phyloP scores from a whole-genome alignment of 1,139 yeast species.

The Fermentozyma sake region DNA sequence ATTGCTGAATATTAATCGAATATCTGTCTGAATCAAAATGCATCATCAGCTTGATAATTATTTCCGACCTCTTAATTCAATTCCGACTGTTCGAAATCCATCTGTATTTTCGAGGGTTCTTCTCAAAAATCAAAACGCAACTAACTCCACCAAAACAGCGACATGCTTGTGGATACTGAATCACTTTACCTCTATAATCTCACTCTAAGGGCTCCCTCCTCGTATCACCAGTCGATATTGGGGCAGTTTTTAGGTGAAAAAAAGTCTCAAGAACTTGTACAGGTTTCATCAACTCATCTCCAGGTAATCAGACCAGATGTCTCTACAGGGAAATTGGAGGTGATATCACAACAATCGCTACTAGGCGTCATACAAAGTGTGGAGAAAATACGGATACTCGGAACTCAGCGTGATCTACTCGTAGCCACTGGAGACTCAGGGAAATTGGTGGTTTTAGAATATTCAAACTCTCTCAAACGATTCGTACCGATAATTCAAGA shows the following conservation, averaged over 20 bases:
- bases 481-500: slow-evolving; percentile 56
- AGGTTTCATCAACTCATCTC: slow-evolving; percentile 51
- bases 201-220: slow-evolving; percentile 57
- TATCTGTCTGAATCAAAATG: too few relatives aligned
- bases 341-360: slow-evolving; percentile 37
- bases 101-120: too few relatives aligned
- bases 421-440: slow-evolving; percentile 85
- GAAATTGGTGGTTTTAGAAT: slow-evolving; percentile 54
- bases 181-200: slow-evolving; percentile 60
- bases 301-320: slow-evolving; percentile 52
- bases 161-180: slow-evolving; percentile 26
- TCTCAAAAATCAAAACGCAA: too few relatives aligned
- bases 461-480: slow-evolving; percentile 29
- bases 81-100: too few relatives aligned
- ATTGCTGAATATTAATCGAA: too few relatives aligned
- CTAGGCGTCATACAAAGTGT: slow-evolving; percentile 61
- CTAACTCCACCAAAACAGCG: too few relatives aligned
- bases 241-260: slow-evolving; percentile 63
- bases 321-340: slow-evolving; percentile 50
- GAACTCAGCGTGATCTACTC: slow-evolving; percentile 51
- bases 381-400: slow-evolving; percentile 47
- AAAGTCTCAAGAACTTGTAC: slow-evolving; percentile 60
- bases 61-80: too few relatives aligned
- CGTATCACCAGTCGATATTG: slow-evolving; percentile 48
- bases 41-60: too few relatives aligned